Conservation (phyloP, 768 basidiomycete genomes). For the Sarcodon aspratus region DNA sequence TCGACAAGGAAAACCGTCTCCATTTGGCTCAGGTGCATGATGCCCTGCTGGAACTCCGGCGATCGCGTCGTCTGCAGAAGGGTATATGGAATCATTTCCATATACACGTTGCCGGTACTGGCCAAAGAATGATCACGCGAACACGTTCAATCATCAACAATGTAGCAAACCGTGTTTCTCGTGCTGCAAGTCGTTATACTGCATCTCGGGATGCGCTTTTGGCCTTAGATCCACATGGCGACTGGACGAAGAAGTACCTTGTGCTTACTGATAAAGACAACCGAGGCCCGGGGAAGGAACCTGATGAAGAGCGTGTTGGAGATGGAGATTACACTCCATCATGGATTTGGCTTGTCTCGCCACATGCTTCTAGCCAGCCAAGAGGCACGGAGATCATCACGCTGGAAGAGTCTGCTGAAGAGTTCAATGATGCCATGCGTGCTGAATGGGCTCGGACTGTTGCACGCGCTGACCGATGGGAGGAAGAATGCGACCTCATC, state of each 20-base stretch:
- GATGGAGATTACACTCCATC: not conserved
- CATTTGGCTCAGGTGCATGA: conserved; percentile 4
- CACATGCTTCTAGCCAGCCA: not conserved
- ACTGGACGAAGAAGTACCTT: not conserved
- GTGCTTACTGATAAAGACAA: not conserved
- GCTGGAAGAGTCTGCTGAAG: not conserved
- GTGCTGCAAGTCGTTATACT: not conserved
- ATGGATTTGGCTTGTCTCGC: conserved; percentile 2
- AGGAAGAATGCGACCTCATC: conserved; percentile 4
- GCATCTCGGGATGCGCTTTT: conserved; percentile 3
- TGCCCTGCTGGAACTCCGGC: conserved; percentile 2
- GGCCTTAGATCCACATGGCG: conserved; percentile 1
- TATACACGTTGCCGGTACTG: not conserved
- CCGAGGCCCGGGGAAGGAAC: not conserved
- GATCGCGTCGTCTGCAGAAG: not conserved
- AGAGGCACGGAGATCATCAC: not conserved
- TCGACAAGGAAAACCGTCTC: conserved; percentile 1
- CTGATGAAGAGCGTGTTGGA: not conserved
- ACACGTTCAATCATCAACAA: not conserved
- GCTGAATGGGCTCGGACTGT: conserved; percentile 4
- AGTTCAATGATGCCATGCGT: conserved; percentile 2
- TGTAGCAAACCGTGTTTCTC: not conserved
- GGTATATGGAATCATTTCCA: not conserved
- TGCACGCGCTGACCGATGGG: conserved; percentile 4
- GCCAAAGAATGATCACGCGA: conserved; percentile 3